phyloP scores from a whole-genome alignment of 1,284 basidiomycete genomes.

The Sphaerobolus stellatus region DNA sequence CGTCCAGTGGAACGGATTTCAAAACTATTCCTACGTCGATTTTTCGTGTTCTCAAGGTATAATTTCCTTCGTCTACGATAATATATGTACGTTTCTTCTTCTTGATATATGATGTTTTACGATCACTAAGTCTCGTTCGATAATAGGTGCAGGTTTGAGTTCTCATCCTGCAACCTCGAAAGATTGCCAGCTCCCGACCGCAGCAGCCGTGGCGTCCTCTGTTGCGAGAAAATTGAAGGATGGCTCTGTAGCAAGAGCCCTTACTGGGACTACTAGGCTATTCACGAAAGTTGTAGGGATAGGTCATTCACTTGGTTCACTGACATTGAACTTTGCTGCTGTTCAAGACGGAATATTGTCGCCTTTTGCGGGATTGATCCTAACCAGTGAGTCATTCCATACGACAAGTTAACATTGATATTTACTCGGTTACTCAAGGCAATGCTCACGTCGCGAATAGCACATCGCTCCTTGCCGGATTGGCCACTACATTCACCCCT shows the following conservation, averaged over 20 bases:
- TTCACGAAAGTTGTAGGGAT: neutral
- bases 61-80: neutral
- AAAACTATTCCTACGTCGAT: neutral
- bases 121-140: too few relatives aligned
- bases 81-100: too few relatives aligned
- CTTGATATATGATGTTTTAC: too few relatives aligned
- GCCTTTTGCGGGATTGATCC: neutral
- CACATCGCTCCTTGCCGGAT: neutral
- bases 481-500: neutral
- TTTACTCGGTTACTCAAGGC: too few relatives aligned
- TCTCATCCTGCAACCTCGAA: neutral
- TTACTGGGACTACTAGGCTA: neutral
- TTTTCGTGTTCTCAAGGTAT: conserved; percentile 1
- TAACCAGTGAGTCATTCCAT: neutral
- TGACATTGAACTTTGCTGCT: neutral
- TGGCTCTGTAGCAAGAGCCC: neutral
- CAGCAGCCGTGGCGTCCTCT: neutral
- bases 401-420: too few relatives aligned
- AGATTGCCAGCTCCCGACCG: conserved; percentile 3
- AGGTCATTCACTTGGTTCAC: conserved; percentile 1
- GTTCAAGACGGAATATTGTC: neutral
- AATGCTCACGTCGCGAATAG: too few relatives aligned
- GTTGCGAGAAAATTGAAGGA: neutral
- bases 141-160: neutral
- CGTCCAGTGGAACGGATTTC: neutral